These are phyloP conservation scores for Podaxis sp. DNA, from an alignment of 768 basidiomycete genomes.

Conservation along the genomic window DNA sequence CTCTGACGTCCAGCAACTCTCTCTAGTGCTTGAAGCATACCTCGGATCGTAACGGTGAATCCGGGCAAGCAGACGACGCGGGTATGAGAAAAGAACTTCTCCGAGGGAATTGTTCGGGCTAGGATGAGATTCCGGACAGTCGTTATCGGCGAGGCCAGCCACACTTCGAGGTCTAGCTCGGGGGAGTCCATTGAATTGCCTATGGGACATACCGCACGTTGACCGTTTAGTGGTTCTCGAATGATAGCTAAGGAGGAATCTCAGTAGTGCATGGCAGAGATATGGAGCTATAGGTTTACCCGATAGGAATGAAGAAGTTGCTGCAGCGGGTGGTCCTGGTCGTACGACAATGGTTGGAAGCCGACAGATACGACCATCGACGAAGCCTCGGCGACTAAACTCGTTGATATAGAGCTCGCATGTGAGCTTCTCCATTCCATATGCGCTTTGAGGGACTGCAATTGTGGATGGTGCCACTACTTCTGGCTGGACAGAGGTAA, in stretches of 20 bases:
- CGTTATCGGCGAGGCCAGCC: constrained; percentile 51
- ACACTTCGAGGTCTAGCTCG: constrained; percentile 44
- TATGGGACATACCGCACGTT: constrained; percentile 51
- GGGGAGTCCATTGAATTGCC: constrained; percentile 42
- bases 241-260: constrained; percentile 38
- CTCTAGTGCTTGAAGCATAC: constrained; percentile 51
- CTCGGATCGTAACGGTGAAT: constrained; percentile 52
- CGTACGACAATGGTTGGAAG: constrained; percentile 61
- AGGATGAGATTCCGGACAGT: constrained; percentile 52
- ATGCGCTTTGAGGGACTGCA: constrained; percentile 53
- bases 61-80: constrained; percentile 61
- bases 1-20: constrained; percentile 47
- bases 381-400: constrained; percentile 55
- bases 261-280: not conserved
- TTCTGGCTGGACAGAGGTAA: constrained; percentile 28
- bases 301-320: constrained; percentile 56
- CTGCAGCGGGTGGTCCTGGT: constrained; percentile 51
- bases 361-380: constrained; percentile 59
- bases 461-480: constrained; percentile 46
- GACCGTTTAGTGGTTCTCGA: constrained; percentile 55
- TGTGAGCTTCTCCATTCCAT: constrained; percentile 54
- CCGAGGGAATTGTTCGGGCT: constrained; percentile 43
- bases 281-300: constrained; percentile 27
- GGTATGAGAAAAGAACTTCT: constrained; percentile 39
- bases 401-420: constrained; percentile 59